Base-by-base conservation (phyloP, 495 filamentous ascomycete genomes). In the Pseudotulostoma volvatum region DNA sequence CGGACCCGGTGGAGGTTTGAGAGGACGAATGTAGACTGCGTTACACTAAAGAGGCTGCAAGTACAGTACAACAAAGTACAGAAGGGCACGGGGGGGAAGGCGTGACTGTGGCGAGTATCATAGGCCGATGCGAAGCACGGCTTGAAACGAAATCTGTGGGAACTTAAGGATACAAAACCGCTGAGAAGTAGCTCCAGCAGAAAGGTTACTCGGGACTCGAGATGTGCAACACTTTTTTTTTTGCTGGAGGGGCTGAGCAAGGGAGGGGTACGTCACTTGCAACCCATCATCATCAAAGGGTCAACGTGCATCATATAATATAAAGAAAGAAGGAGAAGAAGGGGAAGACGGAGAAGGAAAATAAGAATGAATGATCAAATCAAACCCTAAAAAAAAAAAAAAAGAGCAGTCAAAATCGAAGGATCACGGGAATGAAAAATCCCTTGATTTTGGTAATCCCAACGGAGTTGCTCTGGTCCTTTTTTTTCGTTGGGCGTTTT, bases 241-340 rank as follows among this genome's bases (percentile, higher is more conserved):
- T n/a, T n/a, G n/a, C 37, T 8, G 28, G 23, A 43, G 41, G 32
- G 52, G 54, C 40, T 33, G 49, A 54, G 44, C 45, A 44, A 51
- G 44, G 23, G 46, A 51, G 44, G 23, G 23, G 23, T 11, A 28
- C 23, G 23, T 28, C 23, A 28, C 23, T 28, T 28, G 23, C 23
- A 28, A 11, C 23, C 23, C 23, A 28, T 28, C 5, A 28, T 28
- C n/a, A n/a, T n/a, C n/a, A n/a, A n/a, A n/a, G n/a, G n/a, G n/a
- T n/a, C n/a, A n/a, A n/a, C n/a, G n/a, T 37, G 50, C 52, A 60
- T 57, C 56, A 45, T 46, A 44, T 39, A 42, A 39, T 40, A 44
- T 31, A 39, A 46, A n/a, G n/a, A n/a, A n/a, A n/a, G n/a, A n/a
- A n/a, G n/a, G n/a, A n/a, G n/a, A n/a, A n/a, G n/a, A n/a, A n/a